phyloP scores from a whole-genome alignment of 805 yeast genomes.

The Metschnikowia lochheadii region DNA sequence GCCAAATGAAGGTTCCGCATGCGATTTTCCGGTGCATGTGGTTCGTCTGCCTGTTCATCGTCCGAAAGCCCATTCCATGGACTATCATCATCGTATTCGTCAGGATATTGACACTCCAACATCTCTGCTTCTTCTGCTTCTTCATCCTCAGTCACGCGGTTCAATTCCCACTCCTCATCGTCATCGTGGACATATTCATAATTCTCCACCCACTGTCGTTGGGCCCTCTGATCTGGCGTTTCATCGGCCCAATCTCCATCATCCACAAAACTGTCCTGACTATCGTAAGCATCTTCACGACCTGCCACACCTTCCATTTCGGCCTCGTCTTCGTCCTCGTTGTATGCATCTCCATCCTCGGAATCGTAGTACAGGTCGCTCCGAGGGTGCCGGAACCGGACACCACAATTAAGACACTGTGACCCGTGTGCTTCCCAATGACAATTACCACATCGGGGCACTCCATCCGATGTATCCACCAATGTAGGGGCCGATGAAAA shows the following conservation, averaged over 20 bases:
- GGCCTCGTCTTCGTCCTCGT: slow-evolving; percentile 32
- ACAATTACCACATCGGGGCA: slow-evolving; percentile 68
- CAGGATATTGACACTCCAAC: not conserved
- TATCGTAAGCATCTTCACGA: slow-evolving; percentile 14
- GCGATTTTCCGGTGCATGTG: not conserved
- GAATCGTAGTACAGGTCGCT: slow-evolving; percentile 33
- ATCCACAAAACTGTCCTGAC: slow-evolving; percentile 20
- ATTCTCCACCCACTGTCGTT: too few species aligned
- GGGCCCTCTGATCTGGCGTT: too few species aligned
- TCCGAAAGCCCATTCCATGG: slow-evolving; percentile 11
- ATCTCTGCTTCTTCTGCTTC: too few species aligned
- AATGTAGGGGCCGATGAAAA: slow-evolving; percentile 52
- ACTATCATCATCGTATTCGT: not conserved
- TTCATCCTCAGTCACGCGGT: not conserved
- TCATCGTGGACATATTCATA: not conserved
- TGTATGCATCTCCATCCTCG: slow-evolving; percentile 35
- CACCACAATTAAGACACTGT: slow-evolving; percentile 66
- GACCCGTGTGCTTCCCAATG: slow-evolving; percentile 76
- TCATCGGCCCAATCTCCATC: slow-evolving; percentile 3
- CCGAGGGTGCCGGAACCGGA: slow-evolving; percentile 39
- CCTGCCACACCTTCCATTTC: slow-evolving; percentile 15
- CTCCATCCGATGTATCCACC: slow-evolving; percentile 65
- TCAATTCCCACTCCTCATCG: not conserved
- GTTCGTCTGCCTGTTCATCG: not conserved
- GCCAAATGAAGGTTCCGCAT: not conserved